Evolutionary conservation across 768 basidiomycete genomes (phyloP), one percentile per base, ranked within the genome.

Genomic region (Amanita exitialis): DNA sequence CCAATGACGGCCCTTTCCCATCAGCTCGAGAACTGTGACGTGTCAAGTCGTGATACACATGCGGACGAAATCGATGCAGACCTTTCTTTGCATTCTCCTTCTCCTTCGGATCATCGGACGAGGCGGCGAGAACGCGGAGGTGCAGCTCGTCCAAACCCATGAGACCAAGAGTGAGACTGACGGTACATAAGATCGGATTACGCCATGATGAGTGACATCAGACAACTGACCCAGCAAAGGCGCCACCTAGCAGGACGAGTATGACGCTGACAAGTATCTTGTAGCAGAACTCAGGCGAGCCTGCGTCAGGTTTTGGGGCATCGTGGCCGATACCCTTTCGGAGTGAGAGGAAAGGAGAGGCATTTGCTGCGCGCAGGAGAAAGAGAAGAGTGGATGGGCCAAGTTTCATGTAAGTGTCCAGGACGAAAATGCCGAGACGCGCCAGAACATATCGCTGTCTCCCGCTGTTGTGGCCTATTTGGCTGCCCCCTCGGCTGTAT

Each of bases 61-160:
- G 41, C 16, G 25, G 0, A 9, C 16, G 13, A 39, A 6, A 12
- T 43, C 32, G 28, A 28, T 21, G 51, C 64, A 2, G 45, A 83
- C 87, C 88, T 68, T 76, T 82, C 60, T 75, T 74, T 0, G 90
- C 90, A 53, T 90, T 87, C 36, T 61, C 56, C 58, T 78, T 76
- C 65, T 94, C 88, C 18, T 58, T 71, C 4, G 68, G 55, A 61
- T 90, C 75, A n/a, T 87, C 86, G 0, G 90, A 92, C 7, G 89
- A 88, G 1, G 81, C 76, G 0, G 90, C 74, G 37, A 96, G 73
- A 3, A 95, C 93, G 15, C 90, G 80, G 4, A 96, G 76, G 58
- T 95, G 90, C 13, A 96, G 77, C 54, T 92, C 89, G 56, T 96
- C 92, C 15, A 94, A 75, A 1, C 93, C 93, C 93, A 95, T 95